phyloP scores from a whole-genome alignment of 2,329 filamentous ascomycete species.

The Graphium sp. region DNA sequence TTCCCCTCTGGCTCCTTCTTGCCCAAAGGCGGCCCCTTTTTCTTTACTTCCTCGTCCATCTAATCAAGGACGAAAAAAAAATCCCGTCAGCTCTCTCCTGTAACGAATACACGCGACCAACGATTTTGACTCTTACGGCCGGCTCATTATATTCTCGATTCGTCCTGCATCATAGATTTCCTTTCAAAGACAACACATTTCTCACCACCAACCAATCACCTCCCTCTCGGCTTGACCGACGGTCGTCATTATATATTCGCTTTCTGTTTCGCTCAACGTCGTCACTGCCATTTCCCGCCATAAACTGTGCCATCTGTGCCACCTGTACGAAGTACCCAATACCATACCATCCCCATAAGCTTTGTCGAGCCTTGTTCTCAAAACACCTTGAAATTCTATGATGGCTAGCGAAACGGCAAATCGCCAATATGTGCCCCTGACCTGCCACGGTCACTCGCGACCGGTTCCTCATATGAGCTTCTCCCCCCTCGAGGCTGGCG shows the following conservation, averaged over 20 bases:
- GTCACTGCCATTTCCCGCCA: slow-evolving; percentile 1
- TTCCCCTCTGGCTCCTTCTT: too few species aligned
- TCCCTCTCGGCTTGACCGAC: not conserved
- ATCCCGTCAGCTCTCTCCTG: too few species aligned
- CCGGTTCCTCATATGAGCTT: slow-evolving; percentile 87
- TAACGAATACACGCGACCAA: too few species aligned
- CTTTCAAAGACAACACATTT: not conserved
- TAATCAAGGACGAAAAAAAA: too few species aligned
- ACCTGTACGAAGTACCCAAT: not conserved
- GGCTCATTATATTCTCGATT: too few species aligned
- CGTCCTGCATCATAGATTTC: not conserved
- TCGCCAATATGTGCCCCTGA: slow-evolving; percentile 65
- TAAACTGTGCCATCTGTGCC: not conserved
- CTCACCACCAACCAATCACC: too few species aligned
- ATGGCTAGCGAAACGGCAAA: slow-evolving; percentile 13
- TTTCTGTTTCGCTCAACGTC: not conserved
- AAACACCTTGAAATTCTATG: too few species aligned
- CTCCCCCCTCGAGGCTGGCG: slow-evolving; percentile 66
- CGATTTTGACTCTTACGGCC: too few species aligned
- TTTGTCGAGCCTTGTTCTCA: not conserved
- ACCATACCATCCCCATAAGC: not conserved
- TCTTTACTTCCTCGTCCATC: too few species aligned
- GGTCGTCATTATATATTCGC: not conserved
- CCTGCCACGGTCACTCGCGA: slow-evolving; percentile 85
- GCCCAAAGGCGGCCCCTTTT: too few species aligned